Conservation (phyloP, 179 eudicot species). For the Vitellaria paradoxa region DNA sequence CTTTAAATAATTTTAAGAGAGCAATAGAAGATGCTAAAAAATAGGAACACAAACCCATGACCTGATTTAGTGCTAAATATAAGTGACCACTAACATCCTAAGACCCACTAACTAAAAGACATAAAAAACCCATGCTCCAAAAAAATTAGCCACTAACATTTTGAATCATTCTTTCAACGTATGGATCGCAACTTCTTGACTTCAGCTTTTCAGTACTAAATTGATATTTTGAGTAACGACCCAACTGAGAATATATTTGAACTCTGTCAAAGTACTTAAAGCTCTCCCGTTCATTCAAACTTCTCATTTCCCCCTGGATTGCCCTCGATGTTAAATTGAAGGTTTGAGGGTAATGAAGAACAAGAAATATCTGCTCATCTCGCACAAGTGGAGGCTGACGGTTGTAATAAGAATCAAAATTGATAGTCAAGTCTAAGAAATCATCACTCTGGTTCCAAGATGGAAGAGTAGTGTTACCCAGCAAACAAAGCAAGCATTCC, state of each 20-base stretch:
- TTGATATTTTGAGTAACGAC: conserved; percentile 12
- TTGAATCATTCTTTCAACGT: too few species aligned
- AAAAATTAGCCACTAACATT: too few species aligned
- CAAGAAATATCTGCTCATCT: conserved; percentile 26
- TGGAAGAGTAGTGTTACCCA: conserved; percentile 30
- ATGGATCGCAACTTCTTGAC: not conserved
- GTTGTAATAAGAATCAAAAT: not conserved
- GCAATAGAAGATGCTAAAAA: too few species aligned
- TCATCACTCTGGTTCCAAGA: not conserved
- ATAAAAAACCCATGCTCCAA: too few species aligned
- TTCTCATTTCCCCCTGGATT: conserved; percentile 27
- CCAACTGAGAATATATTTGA: conserved; percentile 20
- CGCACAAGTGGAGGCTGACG: not conserved
- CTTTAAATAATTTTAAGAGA: too few species aligned
- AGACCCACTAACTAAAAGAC: too few species aligned
- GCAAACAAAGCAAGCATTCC: conserved; percentile 20
- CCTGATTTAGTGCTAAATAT: too few species aligned
- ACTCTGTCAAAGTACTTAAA: conserved; percentile 25
- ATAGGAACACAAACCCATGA: too few species aligned
- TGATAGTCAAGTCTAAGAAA: not conserved
- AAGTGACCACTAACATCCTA: too few species aligned
- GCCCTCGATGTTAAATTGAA: conserved; percentile 3
- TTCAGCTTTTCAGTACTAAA: conserved; percentile 17
- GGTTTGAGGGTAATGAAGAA: conserved; percentile 22
- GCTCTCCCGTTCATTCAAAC: conserved; percentile 11